Percentiles rank a stretch among this genome's conserved stretches.
phyloP scores from a whole-genome alignment of 2,329 filamentous ascomycete genomes.

The Canariomyces notabilis region DNA sequence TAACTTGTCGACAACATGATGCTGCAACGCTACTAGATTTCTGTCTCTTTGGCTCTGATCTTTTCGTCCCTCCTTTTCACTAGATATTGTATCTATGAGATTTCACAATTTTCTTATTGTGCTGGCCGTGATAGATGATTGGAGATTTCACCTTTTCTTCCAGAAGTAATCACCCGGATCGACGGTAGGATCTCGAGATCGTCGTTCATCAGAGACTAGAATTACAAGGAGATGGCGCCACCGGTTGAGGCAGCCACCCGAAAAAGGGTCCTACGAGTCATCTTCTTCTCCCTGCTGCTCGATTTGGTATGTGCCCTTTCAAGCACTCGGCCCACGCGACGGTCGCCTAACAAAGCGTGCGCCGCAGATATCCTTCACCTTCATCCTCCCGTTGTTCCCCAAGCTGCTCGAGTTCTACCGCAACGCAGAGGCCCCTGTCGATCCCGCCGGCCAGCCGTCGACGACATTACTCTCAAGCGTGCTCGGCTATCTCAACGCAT shows the following conservation, averaged over 20 bases:
- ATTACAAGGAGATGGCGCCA: conserved; percentile 33
- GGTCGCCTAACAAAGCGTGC: conserved; percentile 6
- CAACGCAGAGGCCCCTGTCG: conserved; percentile 63
- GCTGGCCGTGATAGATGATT: conserved; percentile 11
- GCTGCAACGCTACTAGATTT: neutral
- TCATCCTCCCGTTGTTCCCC: conserved; percentile 94
- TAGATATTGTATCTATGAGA: no score
- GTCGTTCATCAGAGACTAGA: neutral
- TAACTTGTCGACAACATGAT: neutral
- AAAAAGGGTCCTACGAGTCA: conserved; percentile 78
- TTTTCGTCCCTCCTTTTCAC: neutral
- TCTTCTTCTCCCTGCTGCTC: conserved; percentile 83
- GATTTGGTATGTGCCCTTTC: conserved; percentile 65
- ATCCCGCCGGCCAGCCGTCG: conserved; percentile 37
- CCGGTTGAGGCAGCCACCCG: conserved; percentile 52
- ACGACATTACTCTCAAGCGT: conserved; percentile 72
- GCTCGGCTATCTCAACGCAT: conserved; percentile 79
- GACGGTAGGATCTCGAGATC: neutral
- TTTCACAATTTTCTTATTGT: conserved; percentile 3
- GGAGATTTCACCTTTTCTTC: neutral
- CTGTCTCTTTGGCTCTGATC: neutral
- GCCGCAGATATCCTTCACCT: conserved; percentile 87
- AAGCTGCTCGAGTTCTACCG: conserved; percentile 95
- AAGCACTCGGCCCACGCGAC: neutral
- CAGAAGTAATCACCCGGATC: neutral